Evolutionary conservation across 331 rosid species (phyloP), one percentile per base, ranked within the genome.

Genomic region (Rhamnella rubrinervis): DNA sequence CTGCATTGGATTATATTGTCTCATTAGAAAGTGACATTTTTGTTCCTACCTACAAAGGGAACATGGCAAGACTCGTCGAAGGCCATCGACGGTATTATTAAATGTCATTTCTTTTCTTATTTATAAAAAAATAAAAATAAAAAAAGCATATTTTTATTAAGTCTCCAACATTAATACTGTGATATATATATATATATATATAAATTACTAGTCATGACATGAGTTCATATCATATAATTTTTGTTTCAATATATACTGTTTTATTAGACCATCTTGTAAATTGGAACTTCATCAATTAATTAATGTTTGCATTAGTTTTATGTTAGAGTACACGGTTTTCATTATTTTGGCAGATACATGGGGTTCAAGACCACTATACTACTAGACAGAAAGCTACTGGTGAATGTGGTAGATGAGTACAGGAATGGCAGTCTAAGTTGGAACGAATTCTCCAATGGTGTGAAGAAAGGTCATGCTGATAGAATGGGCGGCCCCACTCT

Each of bases 1-100:
- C 80, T 11, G 80, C 76, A 11, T 15, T 70, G 62, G 80, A 76
- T 51, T 76, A 70, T 60, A 17, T 63, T 7, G 80, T 76, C n/a
- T 69, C 80, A 46, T 19, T 70, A 60, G 67, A 71, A 39, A 77
- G 76, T 10, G 68, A 77, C 40, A 57, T 71, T 31, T 65, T 77
- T 25, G 61, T 40, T 59, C 68, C 81, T 17, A 77, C 76, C 25
- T 55, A 71, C 14, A 55, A 31, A 39, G 68, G 81, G 65, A 77
- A 77, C 76, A 71, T 77, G 77, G 81, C 77, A 58, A 64, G 46
- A 26, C 40, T 59, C 20, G 72, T 77, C 7, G 77, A 71, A 59
- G 81, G 81, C 61, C 76, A 77, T 65, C 20, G 72, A 38, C 56
- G 63, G 68, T 70, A 63, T 6, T 37, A 40, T 7, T 7, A 31